These are phyloP conservation scores for Leccinum ochraceum DNA, from an alignment of 768 basidiomycete species.

Conservation along the genomic window DNA sequence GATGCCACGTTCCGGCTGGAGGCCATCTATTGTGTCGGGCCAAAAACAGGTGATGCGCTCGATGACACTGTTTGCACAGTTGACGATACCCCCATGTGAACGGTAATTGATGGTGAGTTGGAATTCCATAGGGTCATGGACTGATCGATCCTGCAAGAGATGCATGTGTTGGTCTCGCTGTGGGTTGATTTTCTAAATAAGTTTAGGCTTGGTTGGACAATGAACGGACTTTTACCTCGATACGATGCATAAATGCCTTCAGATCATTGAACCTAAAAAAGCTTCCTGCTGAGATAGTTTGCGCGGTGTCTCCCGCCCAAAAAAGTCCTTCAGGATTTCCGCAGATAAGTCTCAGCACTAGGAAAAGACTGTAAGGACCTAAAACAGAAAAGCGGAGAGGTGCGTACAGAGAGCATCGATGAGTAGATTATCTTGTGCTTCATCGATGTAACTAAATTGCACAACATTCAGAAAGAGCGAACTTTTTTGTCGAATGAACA, in stretches of 20 bases:
- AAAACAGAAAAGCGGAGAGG: background rate
- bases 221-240: conserved; percentile 47
- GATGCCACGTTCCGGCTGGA: conserved; percentile 56
- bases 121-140: conserved; percentile 43
- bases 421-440: conserved; percentile 71
- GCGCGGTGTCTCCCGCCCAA: conserved; percentile 82
- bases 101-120: conserved; percentile 67
- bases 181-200: background rate
- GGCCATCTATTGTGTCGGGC: conserved; percentile 62
- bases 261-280: conserved; percentile 72
- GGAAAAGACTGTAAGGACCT: background rate
- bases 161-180: conserved; percentile 25
- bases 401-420: conserved; percentile 59
- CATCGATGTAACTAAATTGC: conserved; percentile 59
- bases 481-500: background rate
- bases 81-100: conserved; percentile 73
- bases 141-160: conserved; percentile 14
- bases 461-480: background rate
- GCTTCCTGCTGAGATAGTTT: conserved; percentile 73
- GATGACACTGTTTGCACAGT: conserved; percentile 65
- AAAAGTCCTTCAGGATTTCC: conserved; percentile 66
- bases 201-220: background rate
- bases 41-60: conserved; percentile 62
- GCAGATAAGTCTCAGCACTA: conserved; percentile 66
- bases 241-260: conserved; percentile 62